phyloP scores from a whole-genome alignment of 2,329 filamentous ascomycete species.

The Trichoderma guizhouense region DNA sequence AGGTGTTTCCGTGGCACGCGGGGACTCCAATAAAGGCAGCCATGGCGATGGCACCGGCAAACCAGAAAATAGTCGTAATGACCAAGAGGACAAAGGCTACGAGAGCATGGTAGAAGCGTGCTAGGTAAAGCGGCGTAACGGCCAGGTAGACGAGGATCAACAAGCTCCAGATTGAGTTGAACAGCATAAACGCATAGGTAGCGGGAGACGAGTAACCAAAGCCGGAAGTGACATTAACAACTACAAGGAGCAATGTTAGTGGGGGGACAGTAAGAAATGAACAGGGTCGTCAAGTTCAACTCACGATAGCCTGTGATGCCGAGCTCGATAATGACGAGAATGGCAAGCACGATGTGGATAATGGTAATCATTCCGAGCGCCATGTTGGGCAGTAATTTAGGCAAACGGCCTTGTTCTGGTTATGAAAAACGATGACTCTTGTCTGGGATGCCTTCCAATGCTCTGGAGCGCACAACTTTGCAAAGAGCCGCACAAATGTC shows the following conservation, averaged over 20 bases:
- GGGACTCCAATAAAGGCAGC: conserved; percentile 61
- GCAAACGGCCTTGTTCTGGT: not conserved
- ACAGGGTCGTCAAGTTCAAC: conserved; percentile 23
- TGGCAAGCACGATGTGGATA: conserved; percentile 62
- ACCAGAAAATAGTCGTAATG: conserved; percentile 84
- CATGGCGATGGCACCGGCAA: conserved; percentile 76
- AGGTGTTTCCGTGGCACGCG: conserved; percentile 47
- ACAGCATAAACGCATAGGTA: conserved; percentile 73
- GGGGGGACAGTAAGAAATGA: too few species aligned
- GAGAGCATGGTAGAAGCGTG: conserved; percentile 59
- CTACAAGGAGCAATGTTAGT: not conserved
- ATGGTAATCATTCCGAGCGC: conserved; percentile 55
- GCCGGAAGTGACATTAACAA: conserved; percentile 16
- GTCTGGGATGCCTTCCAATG: not conserved
- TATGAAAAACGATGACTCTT: not conserved
- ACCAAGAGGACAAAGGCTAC: conserved; percentile 65
- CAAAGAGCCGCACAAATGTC: not conserved
- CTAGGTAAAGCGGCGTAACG: conserved; percentile 61
- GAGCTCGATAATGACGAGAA: conserved; percentile 71
- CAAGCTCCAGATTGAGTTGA: conserved; percentile 72
- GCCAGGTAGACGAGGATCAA: conserved; percentile 68
- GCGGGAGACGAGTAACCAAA: conserved; percentile 42
- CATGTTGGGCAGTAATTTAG: conserved; percentile 38
- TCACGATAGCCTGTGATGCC: conserved; percentile 71
- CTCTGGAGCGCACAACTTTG: not conserved